phyloP scores from a whole-genome alignment of 2,329 filamentous ascomycete genomes.

The Hysterium pulicare region DNA sequence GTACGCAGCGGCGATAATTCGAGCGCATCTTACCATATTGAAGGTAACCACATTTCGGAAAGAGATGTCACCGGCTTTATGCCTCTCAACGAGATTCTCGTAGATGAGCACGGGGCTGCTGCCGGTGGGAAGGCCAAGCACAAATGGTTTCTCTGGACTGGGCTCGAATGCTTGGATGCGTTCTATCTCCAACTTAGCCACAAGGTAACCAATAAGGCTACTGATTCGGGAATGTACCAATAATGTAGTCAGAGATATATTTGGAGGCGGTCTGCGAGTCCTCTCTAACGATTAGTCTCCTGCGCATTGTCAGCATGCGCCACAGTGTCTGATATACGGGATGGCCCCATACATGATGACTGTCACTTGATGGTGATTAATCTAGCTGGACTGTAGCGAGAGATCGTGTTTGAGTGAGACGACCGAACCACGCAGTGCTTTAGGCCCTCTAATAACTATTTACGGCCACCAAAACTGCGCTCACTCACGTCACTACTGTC shows the following conservation, averaged over 20 bases:
- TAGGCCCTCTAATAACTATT: too few relatives aligned
- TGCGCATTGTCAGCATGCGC: constrained; percentile 40
- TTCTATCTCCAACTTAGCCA: constrained; percentile 43
- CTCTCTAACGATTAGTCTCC: constrained; percentile 82
- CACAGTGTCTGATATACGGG: constrained; percentile 8
- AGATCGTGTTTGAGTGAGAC: background rate
- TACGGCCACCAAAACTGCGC: too few relatives aligned
- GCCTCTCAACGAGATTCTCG: constrained; percentile 67
- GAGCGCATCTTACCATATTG: constrained; percentile 68
- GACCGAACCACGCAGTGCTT: too few relatives aligned
- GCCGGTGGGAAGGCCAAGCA: constrained; percentile 79
- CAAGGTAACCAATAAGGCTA: background rate
- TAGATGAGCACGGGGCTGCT: constrained; percentile 78
- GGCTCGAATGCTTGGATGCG: constrained; percentile 76
- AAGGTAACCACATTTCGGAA: constrained; percentile 89
- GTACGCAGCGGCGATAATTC: background rate
- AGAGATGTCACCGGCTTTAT: constrained; percentile 71
- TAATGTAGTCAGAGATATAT: constrained; percentile 79
- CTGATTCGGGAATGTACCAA: constrained; percentile 51
- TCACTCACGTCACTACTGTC: background rate
- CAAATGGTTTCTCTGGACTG: constrained; percentile 69
- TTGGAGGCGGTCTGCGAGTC: constrained; percentile 64
- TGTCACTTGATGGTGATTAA: background rate
- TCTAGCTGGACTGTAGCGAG: background rate
- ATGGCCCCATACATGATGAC: constrained; percentile 26